A percentile compares a stretch with the other conserved stretches of the same genome.
phyloP scores from a whole-genome alignment of 495 filamentous ascomycete genomes.

The Penicillium cosmopolitanum region DNA sequence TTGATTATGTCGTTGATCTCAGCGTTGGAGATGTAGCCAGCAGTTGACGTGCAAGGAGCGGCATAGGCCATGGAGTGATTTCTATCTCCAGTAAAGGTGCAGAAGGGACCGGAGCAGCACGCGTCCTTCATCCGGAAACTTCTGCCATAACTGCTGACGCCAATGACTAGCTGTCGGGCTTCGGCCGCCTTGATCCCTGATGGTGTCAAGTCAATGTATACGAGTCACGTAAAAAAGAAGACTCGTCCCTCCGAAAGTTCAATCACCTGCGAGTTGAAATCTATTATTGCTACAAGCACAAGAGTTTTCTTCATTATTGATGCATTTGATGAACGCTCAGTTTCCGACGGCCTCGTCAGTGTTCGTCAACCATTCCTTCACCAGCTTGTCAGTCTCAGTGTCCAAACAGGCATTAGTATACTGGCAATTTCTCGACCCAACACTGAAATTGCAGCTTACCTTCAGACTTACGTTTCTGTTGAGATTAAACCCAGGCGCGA shows the following conservation, averaged over 20 bases:
- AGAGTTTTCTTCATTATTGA: conserved; percentile 28
- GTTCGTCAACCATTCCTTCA: conserved; percentile 4
- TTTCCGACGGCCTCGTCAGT: conserved; percentile 2
- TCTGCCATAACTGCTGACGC: conserved; percentile 1
- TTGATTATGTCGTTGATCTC: conserved; percentile 2
- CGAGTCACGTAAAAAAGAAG: conserved; percentile 2
- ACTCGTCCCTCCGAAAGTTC: conserved; percentile 1
- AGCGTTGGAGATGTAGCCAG: conserved; percentile 1
- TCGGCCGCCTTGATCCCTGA: conserved; percentile 1
- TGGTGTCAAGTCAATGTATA: conserved; percentile 1
- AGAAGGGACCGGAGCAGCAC: background rate
- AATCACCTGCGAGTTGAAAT: background rate
- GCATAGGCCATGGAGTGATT: conserved; percentile 1
- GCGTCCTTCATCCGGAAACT: conserved; percentile 1
- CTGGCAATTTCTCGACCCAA: conserved; percentile 7
- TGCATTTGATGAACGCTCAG: conserved; percentile 30
- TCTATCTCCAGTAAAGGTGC: conserved; percentile 1
- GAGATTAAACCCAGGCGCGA: conserved; percentile 8
- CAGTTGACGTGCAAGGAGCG: conserved; percentile 1
- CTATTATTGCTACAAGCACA: background rate
- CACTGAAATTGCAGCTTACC: conserved; percentile 1
- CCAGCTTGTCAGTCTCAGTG: background rate
- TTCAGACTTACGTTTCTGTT: background rate
- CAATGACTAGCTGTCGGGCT: conserved; percentile 1
- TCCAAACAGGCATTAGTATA: background rate